Conservation (phyloP, 2,329 filamentous ascomycete genomes). For the Cryoendolithus antarcticus region DNA sequence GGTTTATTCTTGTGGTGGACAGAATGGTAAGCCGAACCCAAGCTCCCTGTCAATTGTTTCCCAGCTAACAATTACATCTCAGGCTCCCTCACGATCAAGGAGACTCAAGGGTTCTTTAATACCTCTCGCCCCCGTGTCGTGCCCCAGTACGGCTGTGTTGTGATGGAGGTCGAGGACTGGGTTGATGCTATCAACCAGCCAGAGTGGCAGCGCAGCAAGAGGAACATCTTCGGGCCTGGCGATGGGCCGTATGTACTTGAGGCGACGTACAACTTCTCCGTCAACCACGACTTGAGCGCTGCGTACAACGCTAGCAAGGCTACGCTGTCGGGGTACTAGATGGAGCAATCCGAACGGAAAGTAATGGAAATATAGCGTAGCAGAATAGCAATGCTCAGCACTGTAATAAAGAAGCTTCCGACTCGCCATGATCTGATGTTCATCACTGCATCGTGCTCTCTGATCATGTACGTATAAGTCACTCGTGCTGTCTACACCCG, state of each 20-base stretch:
- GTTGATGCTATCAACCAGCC: slow-evolving; percentile 94
- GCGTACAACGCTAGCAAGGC: no score
- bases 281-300: slow-evolving; percentile 12
- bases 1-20: slow-evolving; percentile 69
- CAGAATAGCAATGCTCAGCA: no score
- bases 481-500: no score
- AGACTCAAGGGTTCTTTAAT: slow-evolving; percentile 52
- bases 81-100: slow-evolving; percentile 49
- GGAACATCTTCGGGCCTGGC: slow-evolving; percentile 36
- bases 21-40: slow-evolving; percentile 38
- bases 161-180: slow-evolving; percentile 86
- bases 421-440: no score
- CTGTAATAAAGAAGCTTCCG: no score
- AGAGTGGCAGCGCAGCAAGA: slow-evolving; percentile 59
- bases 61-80: no score
- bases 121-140: slow-evolving; percentile 48
- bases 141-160: slow-evolving; percentile 69
- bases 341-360: no score
- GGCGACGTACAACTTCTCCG: slow-evolving; percentile 33
- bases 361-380: no score
- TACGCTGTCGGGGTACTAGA: no score
- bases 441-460: no score
- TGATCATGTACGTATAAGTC: no score
- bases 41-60: no score
- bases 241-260: slow-evolving; percentile 33